These are phyloP conservation scores for Pseudevernia furfuracea DNA, from an alignment of 495 filamentous ascomycete species.

Conservation along the genomic window DNA sequence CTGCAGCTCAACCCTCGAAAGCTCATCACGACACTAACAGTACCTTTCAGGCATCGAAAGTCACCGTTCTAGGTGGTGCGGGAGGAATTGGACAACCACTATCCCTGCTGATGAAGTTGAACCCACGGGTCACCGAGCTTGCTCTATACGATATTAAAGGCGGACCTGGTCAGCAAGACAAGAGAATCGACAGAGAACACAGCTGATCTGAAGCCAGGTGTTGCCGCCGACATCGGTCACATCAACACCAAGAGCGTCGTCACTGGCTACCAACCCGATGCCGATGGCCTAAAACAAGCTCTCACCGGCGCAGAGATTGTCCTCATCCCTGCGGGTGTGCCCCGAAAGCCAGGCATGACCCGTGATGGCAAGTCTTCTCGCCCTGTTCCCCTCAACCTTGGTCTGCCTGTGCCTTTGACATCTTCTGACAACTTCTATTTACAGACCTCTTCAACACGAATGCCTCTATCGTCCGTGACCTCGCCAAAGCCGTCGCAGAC, in stretches of 20 bases:
- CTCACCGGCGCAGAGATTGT: conserved; percentile 87
- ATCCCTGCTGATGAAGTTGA: conserved; percentile 95
- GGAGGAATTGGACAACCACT: conserved; percentile 98
- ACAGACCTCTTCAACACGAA: conserved; percentile 99
- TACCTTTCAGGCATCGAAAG: conserved; percentile 74
- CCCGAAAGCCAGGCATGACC: conserved; percentile 99
- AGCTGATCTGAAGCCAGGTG: conserved; percentile 52
- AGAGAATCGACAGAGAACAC: neutral
- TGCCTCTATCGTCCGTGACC: conserved; percentile 96
- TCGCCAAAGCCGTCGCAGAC: conserved; percentile 91
- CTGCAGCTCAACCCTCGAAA: conserved; percentile 1
- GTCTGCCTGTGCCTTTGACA: neutral
- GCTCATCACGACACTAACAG: conserved; percentile 31
- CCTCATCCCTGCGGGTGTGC: conserved; percentile 95
- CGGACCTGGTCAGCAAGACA: conserved; percentile 69
- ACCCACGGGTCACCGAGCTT: conserved; percentile 85
- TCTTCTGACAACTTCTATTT: neutral
- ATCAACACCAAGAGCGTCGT: conserved; percentile 98
- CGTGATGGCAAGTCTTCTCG: conserved; percentile 59
- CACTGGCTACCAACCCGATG: conserved; percentile 74
- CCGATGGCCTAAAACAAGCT: conserved; percentile 63
- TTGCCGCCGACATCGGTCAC: conserved; percentile 94
- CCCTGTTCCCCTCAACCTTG: neutral
- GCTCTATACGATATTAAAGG: conserved; percentile 96
- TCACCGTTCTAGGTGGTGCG: conserved; percentile 88